A percentile compares a stretch with the other conserved stretches of the same genome.
These are phyloP conservation scores for Gymnopilus junonius DNA, from an alignment of 768 basidiomycete species.

Conservation along the genomic window DNA sequence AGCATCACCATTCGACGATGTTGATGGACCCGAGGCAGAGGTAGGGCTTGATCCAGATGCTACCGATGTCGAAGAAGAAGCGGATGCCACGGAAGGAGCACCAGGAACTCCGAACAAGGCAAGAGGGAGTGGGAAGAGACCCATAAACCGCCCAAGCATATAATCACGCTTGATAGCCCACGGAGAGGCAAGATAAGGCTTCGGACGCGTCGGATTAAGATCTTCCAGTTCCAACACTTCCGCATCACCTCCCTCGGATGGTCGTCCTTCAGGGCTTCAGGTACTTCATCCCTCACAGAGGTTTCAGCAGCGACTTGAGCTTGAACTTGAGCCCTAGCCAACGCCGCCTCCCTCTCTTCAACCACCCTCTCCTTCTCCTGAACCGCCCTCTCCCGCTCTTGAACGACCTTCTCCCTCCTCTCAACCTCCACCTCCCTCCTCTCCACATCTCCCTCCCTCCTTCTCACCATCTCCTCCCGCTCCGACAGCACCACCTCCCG, in stretches of 20 bases:
- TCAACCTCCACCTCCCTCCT: constrained; percentile 3
- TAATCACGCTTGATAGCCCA: constrained; percentile 22
- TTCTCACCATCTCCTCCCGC: background rate
- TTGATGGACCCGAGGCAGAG: too few species aligned
- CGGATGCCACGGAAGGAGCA: background rate
- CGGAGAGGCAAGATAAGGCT: constrained; percentile 4
- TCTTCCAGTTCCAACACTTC: constrained; percentile 5
- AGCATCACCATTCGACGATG: too few species aligned
- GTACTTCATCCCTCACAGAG: background rate
- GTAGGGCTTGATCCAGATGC: too few species aligned
- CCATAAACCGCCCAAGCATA: constrained; percentile 20
- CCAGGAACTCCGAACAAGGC: background rate
- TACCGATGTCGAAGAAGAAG: background rate
- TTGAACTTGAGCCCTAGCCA: background rate
- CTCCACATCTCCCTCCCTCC: background rate
- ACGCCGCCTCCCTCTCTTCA: background rate
- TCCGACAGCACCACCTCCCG: background rate
- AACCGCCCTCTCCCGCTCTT: constrained; percentile 4
- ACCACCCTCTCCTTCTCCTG: constrained; percentile 6
- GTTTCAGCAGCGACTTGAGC: background rate
- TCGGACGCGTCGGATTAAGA: background rate
- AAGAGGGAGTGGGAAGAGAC: background rate
- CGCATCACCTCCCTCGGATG: background rate
- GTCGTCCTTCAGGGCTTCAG: background rate
- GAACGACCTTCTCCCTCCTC: constrained; percentile 6